phyloP scores from a whole-genome alignment of 306 rosid species.

The Cicer cuneatum region DNA sequence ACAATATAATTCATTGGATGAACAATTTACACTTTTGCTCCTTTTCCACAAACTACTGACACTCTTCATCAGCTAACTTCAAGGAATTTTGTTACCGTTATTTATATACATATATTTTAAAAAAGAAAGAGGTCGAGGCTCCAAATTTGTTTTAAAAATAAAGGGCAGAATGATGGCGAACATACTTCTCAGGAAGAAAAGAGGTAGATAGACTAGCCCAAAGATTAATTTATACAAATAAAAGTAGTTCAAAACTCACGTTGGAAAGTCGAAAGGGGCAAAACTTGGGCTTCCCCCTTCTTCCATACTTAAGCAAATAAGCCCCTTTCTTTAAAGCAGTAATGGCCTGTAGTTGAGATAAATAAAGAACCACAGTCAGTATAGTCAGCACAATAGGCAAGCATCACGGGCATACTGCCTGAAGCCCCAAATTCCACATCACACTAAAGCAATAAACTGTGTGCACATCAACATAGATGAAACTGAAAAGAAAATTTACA shows the following conservation, averaged over 20 bases:
- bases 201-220: neutral
- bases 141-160: neutral
- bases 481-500: constrained; percentile 8
- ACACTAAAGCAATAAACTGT: constrained; percentile 18
- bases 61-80: constrained; percentile 5
- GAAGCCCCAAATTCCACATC: constrained; percentile 22
- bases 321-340: constrained; percentile 99
- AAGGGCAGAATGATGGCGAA: constrained; percentile 3
- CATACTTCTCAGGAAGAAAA: neutral
- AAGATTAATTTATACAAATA: constrained; percentile 12
- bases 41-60: constrained; percentile 21
- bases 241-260: constrained; percentile 62
- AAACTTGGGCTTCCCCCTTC: constrained; percentile 97
- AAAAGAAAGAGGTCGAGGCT: neutral
- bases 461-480: constrained; percentile 32
- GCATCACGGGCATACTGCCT: neutral
- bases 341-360: constrained; percentile 71
- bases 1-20: constrained; percentile 4
- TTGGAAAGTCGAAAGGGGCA: constrained; percentile 96
- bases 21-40: neutral
- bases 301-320: constrained; percentile 90
- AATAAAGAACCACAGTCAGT: constrained; percentile 43
- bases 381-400: constrained; percentile 23
- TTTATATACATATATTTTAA: no score
- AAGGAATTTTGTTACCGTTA: neutral